These are phyloP conservation scores for Boletellus sp. DNA, from an alignment of 768 basidiomycete genomes.

Conservation along the genomic window DNA sequence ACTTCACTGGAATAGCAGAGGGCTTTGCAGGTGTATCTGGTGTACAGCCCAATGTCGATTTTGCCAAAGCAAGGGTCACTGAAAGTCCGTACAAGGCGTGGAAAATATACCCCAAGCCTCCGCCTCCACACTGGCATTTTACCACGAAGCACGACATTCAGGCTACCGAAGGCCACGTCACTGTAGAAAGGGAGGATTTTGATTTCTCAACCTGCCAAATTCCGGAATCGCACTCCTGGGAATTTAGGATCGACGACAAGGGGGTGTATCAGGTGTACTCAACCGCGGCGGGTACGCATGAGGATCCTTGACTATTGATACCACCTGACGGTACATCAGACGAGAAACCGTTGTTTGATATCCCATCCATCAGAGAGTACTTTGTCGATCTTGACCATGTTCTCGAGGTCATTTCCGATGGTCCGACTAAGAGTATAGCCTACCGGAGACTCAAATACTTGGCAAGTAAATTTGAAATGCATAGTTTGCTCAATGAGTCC, in stretches of 20 bases:
- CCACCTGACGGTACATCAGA: constrained; percentile 12
- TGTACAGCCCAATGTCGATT: constrained; percentile 58
- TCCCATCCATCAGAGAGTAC: constrained; percentile 89
- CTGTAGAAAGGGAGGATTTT: constrained; percentile 49
- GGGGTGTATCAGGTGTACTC: constrained; percentile 90
- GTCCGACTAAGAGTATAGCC: constrained; percentile 94
- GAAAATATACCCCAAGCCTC: constrained; percentile 90
- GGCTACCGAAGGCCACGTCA: constrained; percentile 35
- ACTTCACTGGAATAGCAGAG: constrained; percentile 66
- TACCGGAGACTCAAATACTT: constrained; percentile 90
- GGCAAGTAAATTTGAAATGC: constrained; percentile 91
- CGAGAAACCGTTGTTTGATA: constrained; percentile 63
- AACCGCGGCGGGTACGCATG: constrained; percentile 7
- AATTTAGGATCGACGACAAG: constrained; percentile 74
- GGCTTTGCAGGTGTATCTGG: constrained; percentile 61
- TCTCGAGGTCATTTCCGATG: constrained; percentile 86
- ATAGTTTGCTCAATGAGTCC: constrained; percentile 85
- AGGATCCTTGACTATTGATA: neutral
- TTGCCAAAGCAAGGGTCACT: constrained; percentile 21
- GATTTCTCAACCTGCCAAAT: constrained; percentile 69
- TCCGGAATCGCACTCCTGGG: constrained; percentile 61
- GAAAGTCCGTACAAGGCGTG: constrained; percentile 53
- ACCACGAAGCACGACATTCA: constrained; percentile 46
- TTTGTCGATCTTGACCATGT: constrained; percentile 94
- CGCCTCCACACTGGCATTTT: constrained; percentile 97